Evolutionary conservation across 2,329 filamentous ascomycete genomes (phyloP).

Genomic region (Trichoderma harzianum): DNA sequence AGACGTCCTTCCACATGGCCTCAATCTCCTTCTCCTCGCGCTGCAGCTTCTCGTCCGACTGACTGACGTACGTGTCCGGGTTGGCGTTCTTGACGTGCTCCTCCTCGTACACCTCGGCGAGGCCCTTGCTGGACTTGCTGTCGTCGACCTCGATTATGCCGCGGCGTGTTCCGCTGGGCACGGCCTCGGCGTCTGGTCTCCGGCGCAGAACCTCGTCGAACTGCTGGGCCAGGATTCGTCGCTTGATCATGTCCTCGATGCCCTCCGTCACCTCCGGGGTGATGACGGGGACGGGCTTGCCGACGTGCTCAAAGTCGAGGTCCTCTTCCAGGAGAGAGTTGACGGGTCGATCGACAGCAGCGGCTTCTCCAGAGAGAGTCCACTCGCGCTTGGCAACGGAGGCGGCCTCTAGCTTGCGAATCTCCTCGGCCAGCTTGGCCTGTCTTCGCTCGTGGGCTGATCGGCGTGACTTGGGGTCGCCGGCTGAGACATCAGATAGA

Average conservation of each 20-base stretch:
- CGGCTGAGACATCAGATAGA: constrained; percentile 63
- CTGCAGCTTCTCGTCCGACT: constrained; percentile 75
- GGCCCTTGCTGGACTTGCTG: constrained; percentile 77
- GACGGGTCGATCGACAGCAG: constrained; percentile 73
- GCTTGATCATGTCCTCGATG: constrained; percentile 92
- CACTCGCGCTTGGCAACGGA: constrained; percentile 89
- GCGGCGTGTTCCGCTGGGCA: constrained; percentile 59
- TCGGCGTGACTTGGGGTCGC: constrained; percentile 67
- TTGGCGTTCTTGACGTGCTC: constrained; percentile 79
- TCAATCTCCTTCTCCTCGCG: constrained; percentile 82
- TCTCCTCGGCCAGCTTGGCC: constrained; percentile 83
- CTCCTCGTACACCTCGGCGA: constrained; percentile 92
- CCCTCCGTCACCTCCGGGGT: constrained; percentile 86
- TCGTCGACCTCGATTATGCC: constrained; percentile 81
- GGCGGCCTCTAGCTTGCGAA: constrained; percentile 82
- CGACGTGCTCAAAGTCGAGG: constrained; percentile 90
- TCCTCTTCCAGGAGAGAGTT: constrained; percentile 95
- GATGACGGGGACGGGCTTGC: constrained; percentile 92
- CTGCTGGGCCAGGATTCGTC: constrained; percentile 81
- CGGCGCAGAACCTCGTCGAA: constrained; percentile 89
- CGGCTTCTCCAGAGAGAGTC: constrained; percentile 85
- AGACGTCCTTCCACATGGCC: constrained; percentile 77
- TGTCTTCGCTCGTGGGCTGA: constrained; percentile 86
- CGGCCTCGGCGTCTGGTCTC: constrained; percentile 68
- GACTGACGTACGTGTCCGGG: constrained; percentile 74